Evolutionary conservation across 1,284 basidiomycete genomes (phyloP).

Genomic region (Tetrapyrgos nigripes): DNA sequence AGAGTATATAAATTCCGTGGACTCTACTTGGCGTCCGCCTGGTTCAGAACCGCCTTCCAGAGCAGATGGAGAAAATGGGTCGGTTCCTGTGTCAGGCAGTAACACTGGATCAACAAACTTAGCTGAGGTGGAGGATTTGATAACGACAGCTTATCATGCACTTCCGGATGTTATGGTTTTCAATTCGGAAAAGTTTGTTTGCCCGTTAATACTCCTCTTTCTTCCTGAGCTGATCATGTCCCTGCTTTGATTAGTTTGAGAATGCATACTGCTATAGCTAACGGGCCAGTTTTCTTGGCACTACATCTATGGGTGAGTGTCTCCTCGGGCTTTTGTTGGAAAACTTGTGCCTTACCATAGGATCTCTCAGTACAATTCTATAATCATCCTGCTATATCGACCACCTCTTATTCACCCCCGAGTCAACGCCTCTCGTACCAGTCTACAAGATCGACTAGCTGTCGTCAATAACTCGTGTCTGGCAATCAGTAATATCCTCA

Average conservation of each 20-base stretch:
- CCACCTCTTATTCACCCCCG: slow-evolving; percentile 16
- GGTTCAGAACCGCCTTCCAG: slow-evolving; percentile 6
- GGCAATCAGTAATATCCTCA: slow-evolving; percentile 16
- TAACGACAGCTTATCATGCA: slow-evolving; percentile 15
- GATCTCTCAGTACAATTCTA: slow-evolving; percentile 15
- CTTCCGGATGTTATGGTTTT: slow-evolving; percentile 15
- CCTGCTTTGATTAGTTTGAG: slow-evolving; percentile 6
- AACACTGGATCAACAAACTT: not conserved
- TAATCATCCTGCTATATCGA: slow-evolving; percentile 18
- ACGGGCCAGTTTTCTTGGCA: slow-evolving; percentile 14
- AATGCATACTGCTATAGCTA: slow-evolving; percentile 7
- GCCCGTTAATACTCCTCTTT: not conserved
- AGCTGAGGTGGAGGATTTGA: slow-evolving; percentile 13
- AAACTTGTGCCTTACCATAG: not conserved
- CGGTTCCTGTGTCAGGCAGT: not conserved
- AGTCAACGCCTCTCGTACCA: slow-evolving; percentile 13
- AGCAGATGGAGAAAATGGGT: slow-evolving; percentile 6
- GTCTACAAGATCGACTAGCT: slow-evolving; percentile 16
- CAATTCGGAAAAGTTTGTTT: slow-evolving; percentile 15
- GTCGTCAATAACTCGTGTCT: slow-evolving; percentile 18
- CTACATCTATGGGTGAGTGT: slow-evolving; percentile 18
- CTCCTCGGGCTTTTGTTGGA: not conserved
- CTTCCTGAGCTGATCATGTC: not conserved
- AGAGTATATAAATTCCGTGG: slow-evolving; percentile 14
- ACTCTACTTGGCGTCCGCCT: slow-evolving; percentile 12